Percentiles rank a stretch among this genome's conserved stretches.
These are phyloP conservation scores for Parastagonospora avenae DNA, from an alignment of 2,329 filamentous ascomycete genomes.

Conservation along the genomic window DNA sequence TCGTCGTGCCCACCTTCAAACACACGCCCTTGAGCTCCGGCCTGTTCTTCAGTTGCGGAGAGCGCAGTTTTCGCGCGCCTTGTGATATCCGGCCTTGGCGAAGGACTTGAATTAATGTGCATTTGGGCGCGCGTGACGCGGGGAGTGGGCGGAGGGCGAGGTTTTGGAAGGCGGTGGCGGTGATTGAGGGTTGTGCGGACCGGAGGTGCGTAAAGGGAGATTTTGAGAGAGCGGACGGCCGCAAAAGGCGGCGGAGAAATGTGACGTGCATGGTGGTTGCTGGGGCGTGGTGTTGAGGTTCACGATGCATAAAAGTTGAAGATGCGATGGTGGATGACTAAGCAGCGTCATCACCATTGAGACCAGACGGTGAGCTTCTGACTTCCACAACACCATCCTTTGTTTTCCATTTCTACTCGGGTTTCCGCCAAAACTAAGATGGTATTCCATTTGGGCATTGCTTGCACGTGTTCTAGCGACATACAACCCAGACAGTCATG, in stretches of 20 bases:
- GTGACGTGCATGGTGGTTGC: conserved; percentile 46
- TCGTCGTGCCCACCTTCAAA: conserved; percentile 88
- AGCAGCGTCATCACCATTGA: conserved; percentile 1
- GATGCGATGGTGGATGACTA: conserved; percentile 11
- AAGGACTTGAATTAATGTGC: conserved; percentile 57
- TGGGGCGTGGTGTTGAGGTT: conserved; percentile 16
- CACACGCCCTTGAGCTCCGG: conserved; percentile 95
- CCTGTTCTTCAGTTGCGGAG: conserved; percentile 77
- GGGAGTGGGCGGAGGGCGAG: conserved; percentile 45
- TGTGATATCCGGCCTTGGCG: conserved; percentile 79
- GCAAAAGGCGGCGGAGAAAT: conserved; percentile 46
- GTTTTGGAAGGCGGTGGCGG: conserved; percentile 20
- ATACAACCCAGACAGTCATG: no score
- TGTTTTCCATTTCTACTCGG: neutral
- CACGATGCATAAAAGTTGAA: conserved; percentile 2
- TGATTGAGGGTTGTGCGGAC: conserved; percentile 23
- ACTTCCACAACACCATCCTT: neutral
- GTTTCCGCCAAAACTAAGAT: neutral
- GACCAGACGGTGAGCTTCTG: neutral
- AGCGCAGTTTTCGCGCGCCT: conserved; percentile 82
- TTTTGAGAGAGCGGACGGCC: conserved; percentile 35
- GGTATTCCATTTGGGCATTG: neutral
- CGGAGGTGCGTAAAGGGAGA: conserved; percentile 19
- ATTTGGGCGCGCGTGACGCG: conserved; percentile 45
- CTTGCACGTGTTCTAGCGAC: no score